Evolutionary conservation across 257 asterid species (phyloP).

Genomic region (Przewalskia tangutica): DNA sequence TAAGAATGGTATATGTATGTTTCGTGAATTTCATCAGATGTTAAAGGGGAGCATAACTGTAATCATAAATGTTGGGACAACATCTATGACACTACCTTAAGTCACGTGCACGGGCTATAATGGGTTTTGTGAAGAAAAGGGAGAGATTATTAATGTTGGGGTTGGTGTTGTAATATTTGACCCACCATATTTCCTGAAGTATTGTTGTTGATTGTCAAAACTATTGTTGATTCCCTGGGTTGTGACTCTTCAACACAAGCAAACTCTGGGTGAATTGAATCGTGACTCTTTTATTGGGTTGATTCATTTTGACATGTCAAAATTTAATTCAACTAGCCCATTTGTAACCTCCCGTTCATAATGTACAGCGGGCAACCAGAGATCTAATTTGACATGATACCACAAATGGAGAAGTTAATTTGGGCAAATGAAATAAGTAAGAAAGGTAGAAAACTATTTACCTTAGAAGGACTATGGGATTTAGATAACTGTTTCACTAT

Average conservation of each 20-base stretch:
- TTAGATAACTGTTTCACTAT: conserved; percentile 28
- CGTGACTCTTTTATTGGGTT: not conserved
- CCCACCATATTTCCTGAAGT: too few species aligned
- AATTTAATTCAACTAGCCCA: not conserved
- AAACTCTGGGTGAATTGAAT: not conserved
- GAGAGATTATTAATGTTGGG: too few species aligned
- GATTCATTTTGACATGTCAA: not conserved
- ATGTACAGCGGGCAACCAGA: not conserved
- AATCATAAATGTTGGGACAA: too few species aligned
- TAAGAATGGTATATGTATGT: too few species aligned
- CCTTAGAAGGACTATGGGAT: conserved; percentile 39
- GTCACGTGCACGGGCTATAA: too few species aligned
- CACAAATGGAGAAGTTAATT: not conserved
- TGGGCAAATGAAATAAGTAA: not conserved
- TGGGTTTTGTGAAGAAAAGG: too few species aligned
- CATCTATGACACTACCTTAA: too few species aligned
- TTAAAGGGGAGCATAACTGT: too few species aligned
- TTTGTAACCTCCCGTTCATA: not conserved
- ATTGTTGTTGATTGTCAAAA: too few species aligned
- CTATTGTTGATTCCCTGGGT: too few species aligned
- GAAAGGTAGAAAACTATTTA: conserved; percentile 10
- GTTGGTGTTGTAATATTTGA: too few species aligned
- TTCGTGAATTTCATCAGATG: too few species aligned
- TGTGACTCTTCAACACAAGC: not conserved
- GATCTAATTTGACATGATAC: not conserved